These are phyloP conservation scores for Pleurotus giganteus DNA, from an alignment of 768 basidiomycete species.

Conservation along the genomic window DNA sequence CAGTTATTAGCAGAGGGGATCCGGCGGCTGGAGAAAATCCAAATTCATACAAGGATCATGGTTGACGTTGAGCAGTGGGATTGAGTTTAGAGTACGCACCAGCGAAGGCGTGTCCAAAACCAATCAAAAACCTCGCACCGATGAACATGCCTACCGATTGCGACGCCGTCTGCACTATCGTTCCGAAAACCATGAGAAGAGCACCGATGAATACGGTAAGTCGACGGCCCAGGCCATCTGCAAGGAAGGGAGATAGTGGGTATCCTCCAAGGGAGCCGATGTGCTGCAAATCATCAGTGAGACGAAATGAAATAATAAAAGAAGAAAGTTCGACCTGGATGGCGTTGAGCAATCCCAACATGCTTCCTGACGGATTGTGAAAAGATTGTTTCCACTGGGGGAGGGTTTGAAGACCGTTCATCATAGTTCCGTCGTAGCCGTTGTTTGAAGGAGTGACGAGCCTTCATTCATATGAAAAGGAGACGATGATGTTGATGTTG, in stretches of 20 bases:
- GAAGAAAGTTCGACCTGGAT: not conserved
- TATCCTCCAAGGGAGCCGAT: not conserved
- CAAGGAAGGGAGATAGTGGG: constrained; percentile 1
- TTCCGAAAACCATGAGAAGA: constrained; percentile 28
- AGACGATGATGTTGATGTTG: not conserved
- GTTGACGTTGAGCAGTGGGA: too few species aligned
- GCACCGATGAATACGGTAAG: constrained; percentile 22
- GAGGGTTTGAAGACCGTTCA: constrained; percentile 7
- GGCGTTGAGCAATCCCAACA: constrained; percentile 2
- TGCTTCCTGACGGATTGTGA: constrained; percentile 3
- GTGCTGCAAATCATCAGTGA: not conserved
- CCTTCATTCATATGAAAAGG: not conserved
- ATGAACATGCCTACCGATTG: constrained; percentile 33
- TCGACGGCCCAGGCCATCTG: not conserved
- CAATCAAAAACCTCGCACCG: constrained; percentile 19
- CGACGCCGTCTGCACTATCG: constrained; percentile 27
- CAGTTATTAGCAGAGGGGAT: constrained; percentile 71
- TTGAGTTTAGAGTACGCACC: not conserved
- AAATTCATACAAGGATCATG: constrained; percentile 18
- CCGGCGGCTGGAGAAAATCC: constrained; percentile 50
- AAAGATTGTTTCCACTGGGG: constrained; percentile 1
- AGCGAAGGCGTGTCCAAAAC: constrained; percentile 8
- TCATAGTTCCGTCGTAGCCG: constrained; percentile 26
- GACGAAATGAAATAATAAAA: not conserved
- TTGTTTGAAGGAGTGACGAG: constrained; percentile 43